Percentiles rank a stretch among this genome's conserved stretches.
Evolutionary conservation across 257 asterid genomes (phyloP).

Genomic region (Prunella vulgaris): DNA sequence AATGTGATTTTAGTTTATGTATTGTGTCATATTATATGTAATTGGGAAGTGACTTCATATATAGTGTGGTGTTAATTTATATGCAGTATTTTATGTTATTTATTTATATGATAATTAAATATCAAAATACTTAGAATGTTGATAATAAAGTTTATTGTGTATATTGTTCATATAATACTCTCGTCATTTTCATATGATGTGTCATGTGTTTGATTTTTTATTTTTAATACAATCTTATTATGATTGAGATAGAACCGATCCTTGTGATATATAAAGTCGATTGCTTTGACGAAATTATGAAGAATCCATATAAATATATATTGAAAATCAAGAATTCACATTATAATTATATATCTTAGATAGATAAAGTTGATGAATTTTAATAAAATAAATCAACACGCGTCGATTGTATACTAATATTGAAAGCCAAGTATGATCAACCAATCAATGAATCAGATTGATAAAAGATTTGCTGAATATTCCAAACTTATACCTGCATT

Average conservation of each 20-base stretch:
- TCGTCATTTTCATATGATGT: background rate
- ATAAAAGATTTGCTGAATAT: constrained; percentile 1
- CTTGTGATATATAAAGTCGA: background rate
- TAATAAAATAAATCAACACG: background rate
- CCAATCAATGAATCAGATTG: background rate
- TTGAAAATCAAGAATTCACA: background rate
- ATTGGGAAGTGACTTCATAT: too few species aligned
- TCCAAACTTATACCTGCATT: constrained; percentile 2
- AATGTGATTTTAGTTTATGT: too few species aligned
- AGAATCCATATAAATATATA: background rate
- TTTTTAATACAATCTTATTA: too few species aligned
- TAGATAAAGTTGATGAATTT: background rate
- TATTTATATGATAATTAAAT: too few species aligned
- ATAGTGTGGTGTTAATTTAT: too few species aligned
- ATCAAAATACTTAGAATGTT: too few species aligned
- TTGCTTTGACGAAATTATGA: background rate
- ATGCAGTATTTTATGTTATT: too few species aligned
- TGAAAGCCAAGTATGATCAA: background rate
- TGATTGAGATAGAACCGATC: too few species aligned
- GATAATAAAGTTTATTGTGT: too few species aligned
- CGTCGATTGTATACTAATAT: background rate
- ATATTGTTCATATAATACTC: too few species aligned
- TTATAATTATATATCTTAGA: background rate
- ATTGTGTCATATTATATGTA: too few species aligned
- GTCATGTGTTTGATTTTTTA: too few species aligned